Evolutionary conservation across 805 yeast genomes (phyloP).

Genomic region (Saccharomycopsis fermentans): DNA sequence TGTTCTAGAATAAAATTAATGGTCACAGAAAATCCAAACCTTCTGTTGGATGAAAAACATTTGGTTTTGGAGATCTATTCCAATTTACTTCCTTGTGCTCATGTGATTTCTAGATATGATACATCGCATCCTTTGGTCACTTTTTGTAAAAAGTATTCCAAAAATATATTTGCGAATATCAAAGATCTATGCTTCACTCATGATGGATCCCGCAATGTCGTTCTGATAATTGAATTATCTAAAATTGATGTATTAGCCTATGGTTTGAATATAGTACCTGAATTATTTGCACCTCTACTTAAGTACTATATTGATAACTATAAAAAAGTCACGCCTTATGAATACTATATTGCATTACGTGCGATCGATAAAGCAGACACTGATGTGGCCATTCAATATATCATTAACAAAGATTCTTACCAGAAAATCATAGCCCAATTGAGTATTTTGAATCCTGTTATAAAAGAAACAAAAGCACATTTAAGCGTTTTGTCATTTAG

Average conservation of each 20-base stretch:
- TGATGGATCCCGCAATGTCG: neutral
- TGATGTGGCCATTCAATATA: neutral
- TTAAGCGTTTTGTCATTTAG: neutral
- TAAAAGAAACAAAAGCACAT: slow-evolving; percentile 9
- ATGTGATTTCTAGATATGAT: neutral
- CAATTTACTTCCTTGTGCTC: slow-evolving; percentile 1
- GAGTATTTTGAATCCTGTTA: neutral
- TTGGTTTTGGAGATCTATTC: slow-evolving; percentile 2
- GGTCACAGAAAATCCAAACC: neutral
- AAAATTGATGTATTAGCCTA: slow-evolving; percentile 9
- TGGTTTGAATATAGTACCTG: slow-evolving; percentile 3
- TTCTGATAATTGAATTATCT: slow-evolving; percentile 6
- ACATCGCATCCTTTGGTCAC: slow-evolving; percentile 4
- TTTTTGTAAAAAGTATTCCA: slow-evolving; percentile 7
- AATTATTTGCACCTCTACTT: neutral
- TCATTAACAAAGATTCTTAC: neutral
- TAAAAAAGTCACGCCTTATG: neutral
- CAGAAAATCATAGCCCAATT: neutral
- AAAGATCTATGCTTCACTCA: neutral
- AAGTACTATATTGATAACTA: slow-evolving; percentile 1
- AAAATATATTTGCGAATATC: slow-evolving; percentile 3
- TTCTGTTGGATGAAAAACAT: slow-evolving; percentile 8
- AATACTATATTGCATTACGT: slow-evolving; percentile 2
- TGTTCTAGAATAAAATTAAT: neutral
- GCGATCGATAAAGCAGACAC: slow-evolving; percentile 1